Conservation (phyloP, 192 early-diverging fungal genomes). For the Lunasporangiospora selenospora region DNA sequence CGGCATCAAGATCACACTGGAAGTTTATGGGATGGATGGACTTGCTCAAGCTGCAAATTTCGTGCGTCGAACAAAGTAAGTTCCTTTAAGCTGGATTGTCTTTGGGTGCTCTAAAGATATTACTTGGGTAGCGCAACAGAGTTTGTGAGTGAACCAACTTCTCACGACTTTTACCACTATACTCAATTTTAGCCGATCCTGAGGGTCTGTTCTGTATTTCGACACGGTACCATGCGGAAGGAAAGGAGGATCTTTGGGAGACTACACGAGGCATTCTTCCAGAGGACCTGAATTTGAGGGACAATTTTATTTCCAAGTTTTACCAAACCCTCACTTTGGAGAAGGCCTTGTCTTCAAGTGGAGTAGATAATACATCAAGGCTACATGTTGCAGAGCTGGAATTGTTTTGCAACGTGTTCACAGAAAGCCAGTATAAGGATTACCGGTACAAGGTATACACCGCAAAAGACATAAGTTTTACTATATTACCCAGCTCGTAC, state of each 20-base stretch:
- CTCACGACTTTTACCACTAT: not conserved
- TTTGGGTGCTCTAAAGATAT: too few relatives aligned
- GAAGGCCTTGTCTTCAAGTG: conserved; percentile 5
- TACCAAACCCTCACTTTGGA: conserved; percentile 8
- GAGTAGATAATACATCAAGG: not conserved
- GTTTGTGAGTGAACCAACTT: too few relatives aligned
- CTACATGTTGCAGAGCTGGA: conserved; percentile 24
- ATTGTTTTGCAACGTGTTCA: conserved; percentile 33
- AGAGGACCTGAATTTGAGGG: conserved; percentile 10
- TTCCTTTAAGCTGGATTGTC: too few relatives aligned
- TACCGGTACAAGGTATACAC: conserved; percentile 1
- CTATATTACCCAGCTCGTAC: too few relatives aligned
- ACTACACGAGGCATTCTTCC: conserved; percentile 25
- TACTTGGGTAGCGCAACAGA: too few relatives aligned
- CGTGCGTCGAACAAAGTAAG: conserved; percentile 39
- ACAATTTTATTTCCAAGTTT: conserved; percentile 28
- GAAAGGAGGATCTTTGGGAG: conserved; percentile 26
- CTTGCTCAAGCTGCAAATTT: conserved; percentile 12
- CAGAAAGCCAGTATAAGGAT: conserved; percentile 19
- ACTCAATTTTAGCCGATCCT: conserved; percentile 17
- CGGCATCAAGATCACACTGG: too few relatives aligned
- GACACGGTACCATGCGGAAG: conserved; percentile 10
- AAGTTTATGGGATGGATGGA: conserved; percentile 44
- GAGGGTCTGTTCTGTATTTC: conserved; percentile 38
- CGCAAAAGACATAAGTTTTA: too few relatives aligned